A percentile compares a stretch with the other conserved stretches of the same genome.
Conservation (phyloP, 129 eudicot species). For the Chrysanthemum makinoi region DNA sequence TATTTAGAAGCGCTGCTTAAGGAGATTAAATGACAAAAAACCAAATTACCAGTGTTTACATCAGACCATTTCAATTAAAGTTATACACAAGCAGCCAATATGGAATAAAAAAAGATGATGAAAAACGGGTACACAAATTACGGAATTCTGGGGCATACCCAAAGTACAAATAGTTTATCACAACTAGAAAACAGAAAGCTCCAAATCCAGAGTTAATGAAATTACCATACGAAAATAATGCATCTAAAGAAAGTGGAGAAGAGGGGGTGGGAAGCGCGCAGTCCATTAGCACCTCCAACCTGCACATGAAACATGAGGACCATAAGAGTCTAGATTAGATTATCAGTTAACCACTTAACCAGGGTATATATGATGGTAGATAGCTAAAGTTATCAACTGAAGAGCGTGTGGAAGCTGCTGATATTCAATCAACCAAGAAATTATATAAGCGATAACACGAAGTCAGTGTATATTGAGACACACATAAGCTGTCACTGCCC, state of each 20-base stretch:
- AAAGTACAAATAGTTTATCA: conserved; percentile 17
- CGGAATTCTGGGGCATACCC: conserved; percentile 18
- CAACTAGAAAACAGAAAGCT: conserved; percentile 29
- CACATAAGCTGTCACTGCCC: too few relatives aligned
- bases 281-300: conserved; percentile 25
- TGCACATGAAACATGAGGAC: conserved; percentile 17
- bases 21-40: too few relatives aligned
- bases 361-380: background rate
- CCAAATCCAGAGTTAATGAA: conserved; percentile 21
- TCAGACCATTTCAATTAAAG: conserved; percentile 16
- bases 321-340: background rate
- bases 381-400: too few relatives aligned
- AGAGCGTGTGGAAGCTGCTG: too few relatives aligned
- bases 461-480: too few relatives aligned
- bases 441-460: too few relatives aligned
- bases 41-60: too few relatives aligned
- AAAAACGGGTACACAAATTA: conserved; percentile 17
- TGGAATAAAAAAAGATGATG: background rate
- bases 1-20: too few relatives aligned
- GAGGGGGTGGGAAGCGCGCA: conserved; percentile 12
- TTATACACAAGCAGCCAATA: conserved; percentile 32
- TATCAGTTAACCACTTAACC: background rate
- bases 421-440: too few relatives aligned
- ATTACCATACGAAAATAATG: conserved; percentile 20
- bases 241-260: conserved; percentile 18